These are phyloP conservation scores for Epichloe glyceriae DNA, from an alignment of 2,329 filamentous ascomycete species.

Conservation along the genomic window DNA sequence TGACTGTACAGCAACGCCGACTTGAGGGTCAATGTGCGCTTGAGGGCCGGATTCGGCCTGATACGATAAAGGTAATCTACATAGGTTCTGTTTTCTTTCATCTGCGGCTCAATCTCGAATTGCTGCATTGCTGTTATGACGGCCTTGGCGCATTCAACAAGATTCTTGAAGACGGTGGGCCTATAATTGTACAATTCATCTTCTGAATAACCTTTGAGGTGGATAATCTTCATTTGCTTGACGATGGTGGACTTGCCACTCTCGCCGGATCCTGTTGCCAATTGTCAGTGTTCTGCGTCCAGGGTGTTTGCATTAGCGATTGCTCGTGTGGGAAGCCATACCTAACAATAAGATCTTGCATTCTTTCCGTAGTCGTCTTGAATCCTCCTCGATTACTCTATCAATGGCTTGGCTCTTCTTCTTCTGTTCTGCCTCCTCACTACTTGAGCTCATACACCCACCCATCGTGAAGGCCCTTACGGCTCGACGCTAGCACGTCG, in stretches of 20 bases:
- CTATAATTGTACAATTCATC: constrained; percentile 92
- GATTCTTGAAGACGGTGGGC: constrained; percentile 94
- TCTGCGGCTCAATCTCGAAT: constrained; percentile 71
- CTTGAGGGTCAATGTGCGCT: constrained; percentile 64
- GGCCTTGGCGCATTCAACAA: constrained; percentile 91
- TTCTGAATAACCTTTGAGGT: constrained; percentile 91
- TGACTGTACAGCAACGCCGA: constrained; percentile 71
- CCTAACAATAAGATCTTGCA: constrained; percentile 96
- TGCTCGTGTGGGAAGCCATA: constrained; percentile 28
- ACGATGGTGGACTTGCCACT: constrained; percentile 99
- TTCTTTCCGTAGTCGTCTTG: constrained; percentile 81
- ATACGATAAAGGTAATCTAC: constrained; percentile 78
- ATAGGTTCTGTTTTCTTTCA: constrained; percentile 57
- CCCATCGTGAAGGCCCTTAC: constrained; percentile 53
- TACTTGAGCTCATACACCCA: constrained; percentile 78
- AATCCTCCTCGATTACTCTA: constrained; percentile 85
- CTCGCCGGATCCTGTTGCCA: constrained; percentile 71
- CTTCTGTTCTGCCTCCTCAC: constrained; percentile 82
- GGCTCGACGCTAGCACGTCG: constrained; percentile 4
- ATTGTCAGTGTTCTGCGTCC: constrained; percentile 9
- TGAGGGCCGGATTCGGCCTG: constrained; percentile 84
- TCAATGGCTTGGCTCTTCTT: constrained; percentile 96
- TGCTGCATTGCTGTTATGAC: constrained; percentile 85
- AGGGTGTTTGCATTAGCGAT: background rate
- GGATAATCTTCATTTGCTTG: constrained; percentile 99